These are phyloP conservation scores for Ambrosia hybrid DNA, from an alignment of 140 eudicot genomes.

Conservation along the genomic window DNA sequence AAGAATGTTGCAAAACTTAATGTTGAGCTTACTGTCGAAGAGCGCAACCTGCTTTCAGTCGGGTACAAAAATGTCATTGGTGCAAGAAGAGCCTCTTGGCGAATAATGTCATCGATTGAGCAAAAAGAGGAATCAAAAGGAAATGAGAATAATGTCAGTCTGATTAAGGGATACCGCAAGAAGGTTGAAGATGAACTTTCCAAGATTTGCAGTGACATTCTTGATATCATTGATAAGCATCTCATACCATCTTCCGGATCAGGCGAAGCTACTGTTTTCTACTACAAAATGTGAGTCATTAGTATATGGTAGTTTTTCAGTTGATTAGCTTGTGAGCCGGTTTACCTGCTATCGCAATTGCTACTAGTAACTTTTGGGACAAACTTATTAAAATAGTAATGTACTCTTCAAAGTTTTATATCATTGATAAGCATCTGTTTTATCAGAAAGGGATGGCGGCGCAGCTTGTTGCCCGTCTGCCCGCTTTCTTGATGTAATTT, in stretches of 20 bases:
- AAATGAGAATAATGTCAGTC: constrained; percentile 71
- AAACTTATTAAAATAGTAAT: neutral
- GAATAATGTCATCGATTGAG: constrained; percentile 86
- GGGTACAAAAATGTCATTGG: constrained; percentile 90
- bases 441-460: too few relatives aligned
- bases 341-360: neutral
- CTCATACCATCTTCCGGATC: constrained; percentile 66
- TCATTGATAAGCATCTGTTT: too few relatives aligned
- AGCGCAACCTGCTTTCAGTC: constrained; percentile 84
- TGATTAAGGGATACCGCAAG: constrained; percentile 73
- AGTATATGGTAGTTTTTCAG: neutral
- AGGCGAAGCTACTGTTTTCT: constrained; percentile 87
- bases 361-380: neutral
- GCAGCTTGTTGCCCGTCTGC: too few relatives aligned
- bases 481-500: too few relatives aligned
- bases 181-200: constrained; percentile 88
- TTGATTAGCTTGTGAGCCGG: neutral
- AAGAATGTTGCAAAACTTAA: constrained; percentile 77
- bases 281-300: constrained; percentile 75
- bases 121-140: constrained; percentile 85
- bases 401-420: neutral
- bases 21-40: constrained; percentile 82
- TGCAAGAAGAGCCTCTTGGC: constrained; percentile 89
- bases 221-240: constrained; percentile 73
- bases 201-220: constrained; percentile 74